Conservation (phyloP, 805 yeast species). For the Blastobotrys chiropterorum region DNA sequence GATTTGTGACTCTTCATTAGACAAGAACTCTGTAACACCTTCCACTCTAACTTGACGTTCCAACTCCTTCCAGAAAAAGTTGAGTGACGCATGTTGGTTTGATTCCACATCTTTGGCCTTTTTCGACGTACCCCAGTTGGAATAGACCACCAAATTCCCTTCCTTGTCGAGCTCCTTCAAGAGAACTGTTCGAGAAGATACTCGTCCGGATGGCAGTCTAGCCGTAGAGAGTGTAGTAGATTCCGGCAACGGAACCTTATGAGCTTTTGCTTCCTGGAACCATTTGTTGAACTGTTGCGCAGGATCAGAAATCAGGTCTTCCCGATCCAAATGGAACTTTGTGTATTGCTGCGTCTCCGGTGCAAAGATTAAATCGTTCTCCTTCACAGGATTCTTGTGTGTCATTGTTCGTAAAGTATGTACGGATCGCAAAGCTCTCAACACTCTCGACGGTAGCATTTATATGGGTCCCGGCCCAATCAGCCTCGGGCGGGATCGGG, state of each 20-base stretch:
- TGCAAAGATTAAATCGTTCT: slow-evolving; percentile 39
- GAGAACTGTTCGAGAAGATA: slow-evolving; percentile 76
- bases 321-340: slow-evolving; percentile 51
- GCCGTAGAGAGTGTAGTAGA: slow-evolving; percentile 86
- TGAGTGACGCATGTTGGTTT: slow-evolving; percentile 76
- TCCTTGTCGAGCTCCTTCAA: slow-evolving; percentile 82
- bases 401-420: neutral
- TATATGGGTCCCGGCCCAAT: too few species aligned
- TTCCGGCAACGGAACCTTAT: slow-evolving; percentile 65
- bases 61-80: slow-evolving; percentile 85
- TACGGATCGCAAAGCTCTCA: neutral
- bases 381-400: neutral
- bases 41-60: slow-evolving; percentile 94
- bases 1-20: slow-evolving; percentile 63
- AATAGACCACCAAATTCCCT: slow-evolving; percentile 74
- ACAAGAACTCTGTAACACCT: slow-evolving; percentile 70
- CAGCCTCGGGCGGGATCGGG: neutral
- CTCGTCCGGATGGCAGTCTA: slow-evolving; percentile 80
- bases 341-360: slow-evolving; percentile 86
- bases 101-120: slow-evolving; percentile 64
- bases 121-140: slow-evolving; percentile 87
- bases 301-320: slow-evolving; percentile 54
- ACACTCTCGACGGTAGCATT: neutral
- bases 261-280: slow-evolving; percentile 69
- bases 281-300: slow-evolving; percentile 73